Conservation (phyloP, 768 basidiomycete species). For the Suillus subaureus region DNA sequence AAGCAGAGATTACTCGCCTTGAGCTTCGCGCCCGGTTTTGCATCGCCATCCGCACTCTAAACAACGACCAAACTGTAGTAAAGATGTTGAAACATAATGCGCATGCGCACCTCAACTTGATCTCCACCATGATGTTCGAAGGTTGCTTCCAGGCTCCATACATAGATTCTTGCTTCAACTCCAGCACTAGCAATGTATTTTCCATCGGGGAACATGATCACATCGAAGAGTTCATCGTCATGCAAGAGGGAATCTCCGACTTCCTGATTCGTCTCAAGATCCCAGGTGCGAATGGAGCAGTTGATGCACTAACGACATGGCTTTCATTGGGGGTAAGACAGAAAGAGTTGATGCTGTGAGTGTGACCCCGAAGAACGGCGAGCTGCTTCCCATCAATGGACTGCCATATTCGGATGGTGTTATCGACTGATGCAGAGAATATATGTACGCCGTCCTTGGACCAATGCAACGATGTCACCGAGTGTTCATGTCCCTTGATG, state of each 20-base stretch:
- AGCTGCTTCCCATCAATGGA: background rate
- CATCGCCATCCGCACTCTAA: background rate
- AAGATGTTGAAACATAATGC: background rate
- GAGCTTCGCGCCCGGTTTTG: background rate
- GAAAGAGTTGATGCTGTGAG: too few species aligned
- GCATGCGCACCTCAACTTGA: background rate
- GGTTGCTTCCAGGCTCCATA: slow-evolving; percentile 70
- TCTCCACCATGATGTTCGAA: background rate
- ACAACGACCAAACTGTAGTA: background rate
- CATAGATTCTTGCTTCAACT: slow-evolving; percentile 70
- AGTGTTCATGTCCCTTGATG: too few species aligned
- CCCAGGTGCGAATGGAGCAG: too few species aligned
- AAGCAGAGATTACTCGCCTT: background rate
- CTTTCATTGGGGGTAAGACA: too few species aligned
- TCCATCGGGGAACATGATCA: slow-evolving; percentile 66
- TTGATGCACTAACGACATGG: too few species aligned
- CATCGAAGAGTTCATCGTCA: too few species aligned
- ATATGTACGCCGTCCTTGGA: too few species aligned
- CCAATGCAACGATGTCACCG: too few species aligned
- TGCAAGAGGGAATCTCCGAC: too few species aligned
- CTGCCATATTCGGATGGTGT: too few species aligned
- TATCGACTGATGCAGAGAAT: too few species aligned
- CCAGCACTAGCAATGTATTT: slow-evolving; percentile 81
- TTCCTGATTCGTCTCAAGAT: too few species aligned
- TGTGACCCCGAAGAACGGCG: background rate